phyloP scores from a whole-genome alignment of 2,329 filamentous ascomycete genomes.

The Cryphonectria carpinicola region DNA sequence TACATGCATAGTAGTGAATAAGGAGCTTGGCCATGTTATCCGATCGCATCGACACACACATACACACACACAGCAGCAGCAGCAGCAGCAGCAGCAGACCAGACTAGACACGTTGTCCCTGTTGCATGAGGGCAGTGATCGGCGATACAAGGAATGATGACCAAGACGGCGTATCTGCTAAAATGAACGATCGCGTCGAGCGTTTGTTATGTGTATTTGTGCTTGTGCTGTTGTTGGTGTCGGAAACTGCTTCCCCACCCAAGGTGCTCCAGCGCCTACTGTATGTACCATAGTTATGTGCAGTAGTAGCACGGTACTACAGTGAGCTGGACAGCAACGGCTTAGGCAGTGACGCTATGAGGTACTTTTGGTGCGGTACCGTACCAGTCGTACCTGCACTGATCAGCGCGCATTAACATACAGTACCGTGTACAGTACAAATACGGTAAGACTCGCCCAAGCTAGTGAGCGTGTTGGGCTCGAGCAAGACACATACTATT shows the following conservation, averaged over 20 bases:
- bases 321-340: neutral
- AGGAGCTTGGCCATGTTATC: neutral
- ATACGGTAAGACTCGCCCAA: neutral
- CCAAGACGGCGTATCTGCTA: neutral
- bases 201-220: neutral
- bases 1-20: no score
- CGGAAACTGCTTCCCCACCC: neutral
- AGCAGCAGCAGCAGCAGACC: neutral
- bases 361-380: neutral
- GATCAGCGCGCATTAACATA: neutral
- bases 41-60: neutral
- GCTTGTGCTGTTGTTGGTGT: neutral
- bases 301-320: no score
- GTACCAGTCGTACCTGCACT: neutral
- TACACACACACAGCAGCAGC: no score
- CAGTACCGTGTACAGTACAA: neutral
- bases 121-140: neutral
- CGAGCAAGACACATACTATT: neutral
- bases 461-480: neutral
- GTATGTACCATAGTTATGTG: no score
- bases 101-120: neutral
- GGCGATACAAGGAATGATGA: conserved; percentile 1
- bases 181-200: neutral
- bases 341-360: neutral
- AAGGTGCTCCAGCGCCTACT: neutral